Percentiles rank a stretch among this genome's conserved stretches.
Conservation (phyloP, 768 basidiomycete genomes). For the Leccinum arenicola region DNA sequence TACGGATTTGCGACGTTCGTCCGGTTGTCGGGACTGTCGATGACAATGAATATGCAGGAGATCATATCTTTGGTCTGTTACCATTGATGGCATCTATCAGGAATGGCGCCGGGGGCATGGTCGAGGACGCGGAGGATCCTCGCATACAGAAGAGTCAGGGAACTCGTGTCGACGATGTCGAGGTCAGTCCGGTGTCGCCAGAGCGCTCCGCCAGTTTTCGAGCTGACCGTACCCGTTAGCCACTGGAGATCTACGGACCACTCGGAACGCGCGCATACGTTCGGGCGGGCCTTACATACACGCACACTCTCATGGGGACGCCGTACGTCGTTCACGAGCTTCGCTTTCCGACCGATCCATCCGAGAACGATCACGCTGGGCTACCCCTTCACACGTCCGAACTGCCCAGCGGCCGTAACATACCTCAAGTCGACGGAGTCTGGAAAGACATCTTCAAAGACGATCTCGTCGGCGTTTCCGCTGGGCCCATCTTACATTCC, state of each 20-base stretch:
- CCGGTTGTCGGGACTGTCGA: neutral
- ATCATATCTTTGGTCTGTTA: constrained; percentile 76
- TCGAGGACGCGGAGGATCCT: constrained; percentile 58
- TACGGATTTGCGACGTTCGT: constrained; percentile 23
- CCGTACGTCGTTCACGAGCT: constrained; percentile 85
- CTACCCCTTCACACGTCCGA: constrained; percentile 54
- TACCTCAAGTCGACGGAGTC: constrained; percentile 52
- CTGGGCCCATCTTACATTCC: constrained; percentile 77
- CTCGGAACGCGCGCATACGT: constrained; percentile 80
- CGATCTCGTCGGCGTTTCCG: constrained; percentile 58
- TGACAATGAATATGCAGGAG: constrained; percentile 45
- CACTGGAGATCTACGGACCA: constrained; percentile 84
- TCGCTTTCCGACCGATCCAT: constrained; percentile 58
- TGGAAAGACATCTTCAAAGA: constrained; percentile 69
- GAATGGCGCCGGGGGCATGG: constrained; percentile 71
- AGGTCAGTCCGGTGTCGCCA: constrained; percentile 15
- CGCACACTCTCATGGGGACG: constrained; percentile 61
- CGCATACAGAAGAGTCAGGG: constrained; percentile 33
- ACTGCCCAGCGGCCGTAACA: constrained; percentile 57
- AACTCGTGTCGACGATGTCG: neutral
- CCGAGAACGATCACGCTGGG: constrained; percentile 46
- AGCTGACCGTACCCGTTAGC: constrained; percentile 36
- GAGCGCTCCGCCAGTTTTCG: neutral
- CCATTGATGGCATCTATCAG: constrained; percentile 66
- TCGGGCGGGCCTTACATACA: constrained; percentile 62